Percentiles rank a stretch among this genome's conserved stretches.
Conservation (phyloP, 1,284 basidiomycete species). For the Pseudozyma sp. region DNA sequence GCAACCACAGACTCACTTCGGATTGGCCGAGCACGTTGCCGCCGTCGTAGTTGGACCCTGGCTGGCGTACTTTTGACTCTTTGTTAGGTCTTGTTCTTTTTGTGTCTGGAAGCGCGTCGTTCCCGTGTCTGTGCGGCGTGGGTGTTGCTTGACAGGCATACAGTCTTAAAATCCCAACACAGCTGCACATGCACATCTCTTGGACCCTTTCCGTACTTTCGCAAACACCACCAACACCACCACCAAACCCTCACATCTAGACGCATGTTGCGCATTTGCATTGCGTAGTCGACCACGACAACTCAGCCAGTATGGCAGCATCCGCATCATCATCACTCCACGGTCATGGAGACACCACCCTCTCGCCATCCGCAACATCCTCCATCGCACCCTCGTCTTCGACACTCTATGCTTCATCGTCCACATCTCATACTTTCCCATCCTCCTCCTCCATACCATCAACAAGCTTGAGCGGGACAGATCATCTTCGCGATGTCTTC, state of each 20-base stretch:
- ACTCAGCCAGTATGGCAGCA: slow-evolving; percentile 12
- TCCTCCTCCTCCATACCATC: background rate
- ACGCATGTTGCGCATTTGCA: background rate
- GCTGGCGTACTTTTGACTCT: background rate
- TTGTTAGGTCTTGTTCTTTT: background rate
- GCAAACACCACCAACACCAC: background rate
- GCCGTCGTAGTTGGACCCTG: slow-evolving; percentile 14
- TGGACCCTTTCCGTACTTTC: background rate
- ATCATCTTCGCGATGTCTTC: slow-evolving; percentile 39
- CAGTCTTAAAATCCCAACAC: too few relatives aligned
- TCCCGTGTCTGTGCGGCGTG: too few relatives aligned
- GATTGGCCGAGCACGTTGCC: slow-evolving; percentile 45
- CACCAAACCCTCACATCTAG: too few relatives aligned
- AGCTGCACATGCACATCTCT: background rate
- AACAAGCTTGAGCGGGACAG: slow-evolving; percentile 19
- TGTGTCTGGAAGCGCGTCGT: too few relatives aligned
- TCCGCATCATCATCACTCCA: slow-evolving; percentile 17
- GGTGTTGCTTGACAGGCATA: too few relatives aligned
- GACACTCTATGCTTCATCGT: slow-evolving; percentile 15
- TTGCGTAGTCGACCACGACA: background rate
- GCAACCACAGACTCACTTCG: slow-evolving; percentile 13
- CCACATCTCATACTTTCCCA: background rate
- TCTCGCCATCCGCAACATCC: slow-evolving; percentile 18
- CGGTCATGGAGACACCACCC: slow-evolving; percentile 5
- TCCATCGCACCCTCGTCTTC: slow-evolving; percentile 14